Base-by-base conservation (phyloP, 192 early-diverging fungal genomes). In the Coemansia sp. region DNA sequence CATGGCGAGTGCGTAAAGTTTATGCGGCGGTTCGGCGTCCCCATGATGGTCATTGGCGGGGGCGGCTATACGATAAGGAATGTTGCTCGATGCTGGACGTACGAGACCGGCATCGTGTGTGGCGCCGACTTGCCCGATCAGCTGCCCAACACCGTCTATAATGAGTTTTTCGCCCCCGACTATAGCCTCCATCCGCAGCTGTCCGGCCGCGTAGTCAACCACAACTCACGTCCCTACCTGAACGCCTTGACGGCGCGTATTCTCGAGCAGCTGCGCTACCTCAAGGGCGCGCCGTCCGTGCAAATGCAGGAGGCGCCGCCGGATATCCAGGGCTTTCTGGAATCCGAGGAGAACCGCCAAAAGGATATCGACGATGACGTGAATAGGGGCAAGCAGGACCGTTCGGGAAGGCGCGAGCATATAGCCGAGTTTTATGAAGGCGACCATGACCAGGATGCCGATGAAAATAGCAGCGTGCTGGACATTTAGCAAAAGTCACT, bases 51-150 rank as follows among this genome's bases (percentile, higher is more conserved):
- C 17, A 80, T 99, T 18, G 96, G 96, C 40, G 96, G 96, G 6
- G 96, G 96, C 38, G 96, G 96, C 10, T 99, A 99, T 59, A 99
- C 94, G 0, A 92, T 96, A 58, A 82, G 92, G n/a, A 99, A 99
- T 60, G 96, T 99, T 2, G 87, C 92, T 9, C 72, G 95, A 28
- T 89, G 92, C 20, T 99, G 96, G 96, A 88, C 92, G 0, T 93
- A 92, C 69, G 93, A 96, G 66, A 98, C 96, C 6, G 88, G 88
- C 6, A 81, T 94, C 6, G 83, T 92, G 3, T 82, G 93, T 11
- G 90, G 89, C 58, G 69, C 83, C 3, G 86, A 89, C 11, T 77
- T 97, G 9, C 79, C 82, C 8, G 76, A 89, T 28, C 84, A 85
- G 18, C 67, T 99, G 7, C 93, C 93, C 6, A 83, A 81, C 32